Evolutionary conservation across 1,284 basidiomycete species (phyloP).

Genomic region (Trametes pubescens): DNA sequence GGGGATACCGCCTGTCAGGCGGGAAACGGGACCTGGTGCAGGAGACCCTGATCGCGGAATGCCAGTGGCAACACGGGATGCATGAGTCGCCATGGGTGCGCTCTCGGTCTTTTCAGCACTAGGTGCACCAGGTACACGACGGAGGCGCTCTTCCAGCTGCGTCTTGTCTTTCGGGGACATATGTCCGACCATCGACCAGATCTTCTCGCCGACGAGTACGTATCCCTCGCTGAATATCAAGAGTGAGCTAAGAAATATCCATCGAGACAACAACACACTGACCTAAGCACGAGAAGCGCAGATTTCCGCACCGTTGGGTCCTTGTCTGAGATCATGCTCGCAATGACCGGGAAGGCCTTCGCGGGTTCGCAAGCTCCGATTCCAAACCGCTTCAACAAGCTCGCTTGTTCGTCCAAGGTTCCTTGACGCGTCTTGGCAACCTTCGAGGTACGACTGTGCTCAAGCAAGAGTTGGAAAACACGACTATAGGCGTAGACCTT

Average conservation of each 20-base stretch:
- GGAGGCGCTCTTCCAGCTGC: slow-evolving; percentile 89
- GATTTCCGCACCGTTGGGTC: slow-evolving; percentile 88
- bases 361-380: slow-evolving; percentile 81
- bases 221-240: slow-evolving; percentile 74
- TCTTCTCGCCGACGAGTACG: slow-evolving; percentile 83
- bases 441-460: slow-evolving; percentile 88
- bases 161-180: slow-evolving; percentile 89
- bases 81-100: slow-evolving; percentile 47
- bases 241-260: not conserved
- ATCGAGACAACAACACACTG: slow-evolving; percentile 26
- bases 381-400: slow-evolving; percentile 84
- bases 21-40: slow-evolving; percentile 46
- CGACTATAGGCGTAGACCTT: slow-evolving; percentile 91
- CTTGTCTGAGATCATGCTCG: slow-evolving; percentile 87
- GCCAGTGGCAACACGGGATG: slow-evolving; percentile 61
- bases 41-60: slow-evolving; percentile 65
- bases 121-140: slow-evolving; percentile 78
- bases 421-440: slow-evolving; percentile 92
- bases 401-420: slow-evolving; percentile 82
- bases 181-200: slow-evolving; percentile 82
- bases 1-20: slow-evolving; percentile 53
- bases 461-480: slow-evolving; percentile 86
- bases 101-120: slow-evolving; percentile 57
- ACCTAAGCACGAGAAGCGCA: slow-evolving; percentile 80
- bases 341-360: slow-evolving; percentile 84